These are phyloP conservation scores for Xylaria cubensis DNA, from an alignment of 495 filamentous ascomycete genomes.

Conservation along the genomic window DNA sequence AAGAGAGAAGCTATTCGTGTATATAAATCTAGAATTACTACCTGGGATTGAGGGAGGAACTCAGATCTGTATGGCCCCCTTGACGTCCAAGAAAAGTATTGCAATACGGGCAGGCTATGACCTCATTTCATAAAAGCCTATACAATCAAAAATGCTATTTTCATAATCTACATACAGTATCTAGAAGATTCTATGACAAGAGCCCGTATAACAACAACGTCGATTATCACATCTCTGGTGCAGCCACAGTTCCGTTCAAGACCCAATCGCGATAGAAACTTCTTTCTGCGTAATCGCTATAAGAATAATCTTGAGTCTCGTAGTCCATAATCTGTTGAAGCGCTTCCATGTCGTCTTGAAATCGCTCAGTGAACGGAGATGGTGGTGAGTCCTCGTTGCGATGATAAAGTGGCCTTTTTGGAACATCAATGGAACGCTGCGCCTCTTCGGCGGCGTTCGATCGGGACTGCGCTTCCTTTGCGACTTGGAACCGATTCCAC, in stretches of 20 bases:
- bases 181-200: neutral
- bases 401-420: neutral
- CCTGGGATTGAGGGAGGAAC: no score
- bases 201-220: neutral
- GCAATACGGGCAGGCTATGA: neutral
- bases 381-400: neutral
- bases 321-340: neutral
- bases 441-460: slow-evolving; percentile 8
- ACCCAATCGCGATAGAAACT: neutral
- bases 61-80: no score
- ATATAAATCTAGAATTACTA: no score
- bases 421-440: neutral
- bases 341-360: slow-evolving; percentile 9
- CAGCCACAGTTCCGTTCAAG: neutral
- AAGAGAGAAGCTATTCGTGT: no score
- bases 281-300: neutral
- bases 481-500: neutral
- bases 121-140: neutral
- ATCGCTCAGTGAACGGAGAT: slow-evolving; percentile 15
- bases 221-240: neutral
- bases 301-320: neutral
- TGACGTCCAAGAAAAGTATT: neutral
- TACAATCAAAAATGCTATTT: neutral
- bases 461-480: neutral
- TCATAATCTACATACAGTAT: neutral